Base-by-base conservation (phyloP, 2,329 filamentous ascomycete genomes). In the Cladosporium sp. region DNA sequence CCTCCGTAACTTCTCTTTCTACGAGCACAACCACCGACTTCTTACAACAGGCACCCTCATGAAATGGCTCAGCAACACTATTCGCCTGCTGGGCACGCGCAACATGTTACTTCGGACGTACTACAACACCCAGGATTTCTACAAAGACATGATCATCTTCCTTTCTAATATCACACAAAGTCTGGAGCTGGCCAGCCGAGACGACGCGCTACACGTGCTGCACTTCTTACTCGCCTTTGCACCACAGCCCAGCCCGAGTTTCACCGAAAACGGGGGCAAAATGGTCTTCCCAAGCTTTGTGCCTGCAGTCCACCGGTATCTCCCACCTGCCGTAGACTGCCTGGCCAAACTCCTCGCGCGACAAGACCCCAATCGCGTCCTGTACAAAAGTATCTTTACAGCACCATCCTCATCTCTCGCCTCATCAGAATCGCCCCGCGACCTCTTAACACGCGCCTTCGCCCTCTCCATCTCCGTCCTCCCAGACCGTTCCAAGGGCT, bases 171-270 rank as follows among this genome's bases (percentile, higher is more conserved):
- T 68, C 53, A 82, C 94, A 41, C 84, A 90, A 7, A 80, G 82
- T 8, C 79, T 97, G 46, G 85, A 92, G 62, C 75, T 98, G 33
- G 86, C 90, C 1, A 85, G 85, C 16, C 84, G 87, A 55, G 91
- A 97, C 63, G 91, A 97, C 64, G 91, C 91, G 0, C 75, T 89
- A 33, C 89, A 87, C 61, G 76, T 97, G 6, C 73, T 98, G 33
- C 86, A 95, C 63, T 95, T 98, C 67, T 75, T 98, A 22, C 75
- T 97, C 43, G 83, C 92, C 2, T 98, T 98, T 69, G 88, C 90
- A 1, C 93, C 93, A 0, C 79, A 80, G 18, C 88, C 91, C 1
- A 74, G 77, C 4, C 89, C 91, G 0, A 79, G 75, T 20, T 80
- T 51, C 67, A 53, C 54, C 19, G 57, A 57, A 12, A 69, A 32